These are phyloP conservation scores for Annona squamosa DNA, from an alignment of 164 flowering plant genomes.

Conservation along the genomic window DNA sequence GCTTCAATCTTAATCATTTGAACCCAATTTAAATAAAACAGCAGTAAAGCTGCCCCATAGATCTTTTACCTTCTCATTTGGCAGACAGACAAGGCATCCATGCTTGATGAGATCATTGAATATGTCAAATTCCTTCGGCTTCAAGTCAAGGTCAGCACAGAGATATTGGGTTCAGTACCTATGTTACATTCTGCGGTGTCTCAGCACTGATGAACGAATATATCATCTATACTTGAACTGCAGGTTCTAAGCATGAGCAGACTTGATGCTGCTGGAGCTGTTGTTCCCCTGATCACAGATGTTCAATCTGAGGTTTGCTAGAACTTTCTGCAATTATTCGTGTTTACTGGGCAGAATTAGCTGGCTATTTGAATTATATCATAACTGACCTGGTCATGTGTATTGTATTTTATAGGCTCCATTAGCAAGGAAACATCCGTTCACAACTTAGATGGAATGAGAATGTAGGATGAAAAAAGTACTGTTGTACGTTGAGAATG, in stretches of 20 bases:
- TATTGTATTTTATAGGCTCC: no score
- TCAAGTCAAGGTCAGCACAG: conserved; percentile 32
- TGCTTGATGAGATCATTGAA: conserved; percentile 39
- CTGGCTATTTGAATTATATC: no score
- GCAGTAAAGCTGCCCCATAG: not conserved
- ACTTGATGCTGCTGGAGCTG: conserved; percentile 42
- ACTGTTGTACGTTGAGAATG: no score
- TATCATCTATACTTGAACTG: not conserved
- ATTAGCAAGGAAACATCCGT: no score
- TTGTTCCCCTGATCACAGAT: conserved; percentile 42
- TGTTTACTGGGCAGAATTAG: no score
- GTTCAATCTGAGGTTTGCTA: conserved; percentile 26
- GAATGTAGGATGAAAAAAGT: no score
- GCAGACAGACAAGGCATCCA: conserved; percentile 38
- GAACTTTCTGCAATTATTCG: not conserved
- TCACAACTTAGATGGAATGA: no score
- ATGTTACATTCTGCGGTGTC: not conserved
- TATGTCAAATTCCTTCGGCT: conserved; percentile 38
- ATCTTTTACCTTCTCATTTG: conserved; percentile 1
- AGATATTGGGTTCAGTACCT: not conserved
- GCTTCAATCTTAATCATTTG: not conserved
- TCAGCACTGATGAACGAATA: not conserved
- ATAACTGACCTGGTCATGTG: no score
- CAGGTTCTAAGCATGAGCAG: conserved; percentile 51
- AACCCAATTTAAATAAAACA: not conserved